Evolutionary conservation across 2,329 filamentous ascomycete species (phyloP), one percentile per base, ranked within the genome.

Genomic region (Alternaria angustiovoidea): DNA sequence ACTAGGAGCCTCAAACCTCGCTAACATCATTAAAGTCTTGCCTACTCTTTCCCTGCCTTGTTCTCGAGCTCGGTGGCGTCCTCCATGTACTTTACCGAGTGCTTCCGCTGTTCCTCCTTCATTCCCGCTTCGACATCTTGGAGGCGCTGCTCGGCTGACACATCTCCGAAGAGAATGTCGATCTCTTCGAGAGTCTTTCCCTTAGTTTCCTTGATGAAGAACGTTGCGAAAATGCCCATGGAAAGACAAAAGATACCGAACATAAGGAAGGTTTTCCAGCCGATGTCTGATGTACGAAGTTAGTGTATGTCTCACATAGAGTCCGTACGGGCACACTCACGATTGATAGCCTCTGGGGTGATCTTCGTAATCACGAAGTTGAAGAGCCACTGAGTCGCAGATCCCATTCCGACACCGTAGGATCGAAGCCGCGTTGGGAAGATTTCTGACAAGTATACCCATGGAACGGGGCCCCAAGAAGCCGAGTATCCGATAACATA

Each of bases 371-470:
- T 85, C 72, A 91, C 83, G 74, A 91, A 91, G 76, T 91, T 91
- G 79, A 81, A 89, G 70, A 89, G 84, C 90, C 90, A 92, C 77
- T 92, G 91, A 78, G 86, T 89, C 3, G 87, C 87, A 0, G 89
- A 87, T 0, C 91, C 91, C 38, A 85, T 89, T 9, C 91, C 90
- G 72, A 93, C 90, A 1, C 89, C 90, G 0, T 93, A 61, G 0
- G 69, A 72, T 16, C 89, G 84, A 16, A 88, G 87, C 78, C 89
- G 89, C 64, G 88, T 86, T 69, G 90, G 86, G 76, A 92, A 93
- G 82, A 93, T 92, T 76, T 93, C 90, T 0, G 74, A 77, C 81
- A 91, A 91, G 71, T 91, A 80, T 22, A 93, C 89, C 91, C 91
- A 93, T 0, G 90, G 90, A 0, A 88, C 91, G 2, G 89, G 89